Conservation (phyloP, 1,284 basidiomycete genomes). For the Tilletia walkeri region DNA sequence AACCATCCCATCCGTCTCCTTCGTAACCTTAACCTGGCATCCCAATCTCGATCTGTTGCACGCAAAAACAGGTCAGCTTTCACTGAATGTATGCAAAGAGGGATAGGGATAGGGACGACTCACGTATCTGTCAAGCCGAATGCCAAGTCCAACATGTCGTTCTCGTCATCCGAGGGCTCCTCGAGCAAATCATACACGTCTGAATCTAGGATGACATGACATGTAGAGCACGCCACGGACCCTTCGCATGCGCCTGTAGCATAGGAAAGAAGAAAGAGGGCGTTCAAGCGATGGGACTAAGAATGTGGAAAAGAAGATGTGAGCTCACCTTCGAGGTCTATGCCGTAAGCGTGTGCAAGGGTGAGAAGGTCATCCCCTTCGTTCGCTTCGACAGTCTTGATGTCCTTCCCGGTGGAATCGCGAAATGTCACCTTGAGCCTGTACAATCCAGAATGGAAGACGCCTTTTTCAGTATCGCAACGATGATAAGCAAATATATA, state of each 20-base stretch:
- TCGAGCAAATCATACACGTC: conserved; percentile 80
- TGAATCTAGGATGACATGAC: conserved; percentile 84
- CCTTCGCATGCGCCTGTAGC: conserved; percentile 70
- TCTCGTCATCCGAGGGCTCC: conserved; percentile 95
- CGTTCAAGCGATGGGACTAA: conserved; percentile 60
- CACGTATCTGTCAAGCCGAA: conserved; percentile 95
- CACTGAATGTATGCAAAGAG: too few relatives aligned
- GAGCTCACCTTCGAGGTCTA: conserved; percentile 86
- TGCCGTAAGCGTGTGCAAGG: conserved; percentile 91
- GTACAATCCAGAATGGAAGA: conserved; percentile 15
- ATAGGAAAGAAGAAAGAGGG: background rate
- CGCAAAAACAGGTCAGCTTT: too few relatives aligned
- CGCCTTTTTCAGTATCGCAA: conserved; percentile 46
- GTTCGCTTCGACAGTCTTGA: conserved; percentile 87
- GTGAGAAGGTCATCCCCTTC: conserved; percentile 89
- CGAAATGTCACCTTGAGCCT: conserved; percentile 83
- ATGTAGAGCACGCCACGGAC: conserved; percentile 94
- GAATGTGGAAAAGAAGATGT: background rate
- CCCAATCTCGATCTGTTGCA: conserved; percentile 62
- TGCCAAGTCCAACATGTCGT: conserved; percentile 88
- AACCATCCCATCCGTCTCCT: conserved; percentile 79
- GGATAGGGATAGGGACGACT: conserved; percentile 30
- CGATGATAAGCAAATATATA: conserved; percentile 43
- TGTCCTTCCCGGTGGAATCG: conserved; percentile 75
- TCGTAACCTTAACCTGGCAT: conserved; percentile 78